Base-by-base conservation (phyloP, 75 land plant genomes). In the Azolla pinnata region DNA sequence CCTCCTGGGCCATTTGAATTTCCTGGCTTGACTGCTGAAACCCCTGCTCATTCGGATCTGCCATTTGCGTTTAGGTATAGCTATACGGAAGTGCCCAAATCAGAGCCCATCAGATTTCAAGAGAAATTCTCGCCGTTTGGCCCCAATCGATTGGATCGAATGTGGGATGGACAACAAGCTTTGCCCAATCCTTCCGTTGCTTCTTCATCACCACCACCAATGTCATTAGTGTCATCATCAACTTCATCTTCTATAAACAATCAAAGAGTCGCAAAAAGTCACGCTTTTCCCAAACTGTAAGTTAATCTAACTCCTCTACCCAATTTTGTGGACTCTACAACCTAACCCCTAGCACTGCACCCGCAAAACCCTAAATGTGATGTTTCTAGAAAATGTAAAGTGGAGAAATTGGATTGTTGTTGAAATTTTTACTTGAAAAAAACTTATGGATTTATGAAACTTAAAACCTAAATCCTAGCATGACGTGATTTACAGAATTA, bases 101-200 rank as follows among this genome's bases (percentile, higher is more conserved):
- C 63, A 23, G 56, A 57, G 32, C 91, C 97, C 0, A 75, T 95
- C 24, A 92, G 91, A 21, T 72, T 83, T 3, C 64, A 91, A 29
- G 99, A 89, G 60, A 85, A 76, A 69, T 95, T 81, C 68, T 90
- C 97, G 1, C 99, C 99, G 0, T 95, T 95, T 56, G 99, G 99
- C 0, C 99, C 97, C 0, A 82, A 71, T 7, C 65, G 78, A 19
- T 32, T 95, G 49, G 79, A 75, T 29, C 68, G 99, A 40, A 64
- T 50, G 2, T 95, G 99, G 99, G 92, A 88, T 1, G 99, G 99
- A 0, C 62, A 79, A n/a, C 78, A 78, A 17, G 98, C 99, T 2
- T 78, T 87, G 2, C 74, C 74, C 0, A 21, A 31, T 27, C 32
- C 62, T 46, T 57, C 66, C n/a, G 62, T 66, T 31, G 65, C 75